phyloP scores from a whole-genome alignment of 225 moss, liverwort and hornwort species.

The Neckera pumila region DNA sequence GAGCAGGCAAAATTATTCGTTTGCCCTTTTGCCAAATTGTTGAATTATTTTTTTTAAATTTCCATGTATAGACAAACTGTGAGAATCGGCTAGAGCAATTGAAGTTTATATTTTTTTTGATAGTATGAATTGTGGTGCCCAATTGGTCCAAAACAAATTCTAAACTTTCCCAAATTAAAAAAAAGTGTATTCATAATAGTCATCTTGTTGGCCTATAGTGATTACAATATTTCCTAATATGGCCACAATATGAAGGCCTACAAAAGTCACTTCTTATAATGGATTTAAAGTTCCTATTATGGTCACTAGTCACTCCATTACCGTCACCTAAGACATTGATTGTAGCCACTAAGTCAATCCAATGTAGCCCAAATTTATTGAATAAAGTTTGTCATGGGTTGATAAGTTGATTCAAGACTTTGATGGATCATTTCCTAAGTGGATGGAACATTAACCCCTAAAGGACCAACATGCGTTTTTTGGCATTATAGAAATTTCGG shows the following conservation, averaged over 20 bases:
- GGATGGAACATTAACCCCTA: too few relatives aligned
- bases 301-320: neutral
- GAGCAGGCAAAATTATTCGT: neutral
- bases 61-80: fast-evolving
- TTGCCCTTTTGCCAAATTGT: neutral
- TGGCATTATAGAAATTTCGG: too few relatives aligned
- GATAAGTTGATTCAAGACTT: fast-evolving
- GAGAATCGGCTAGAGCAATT: neutral
- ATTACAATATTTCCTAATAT: neutral
- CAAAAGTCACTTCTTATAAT: neutral
- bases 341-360: neutral
- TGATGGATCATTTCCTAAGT: neutral
- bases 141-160: fast-evolving
- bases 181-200: neutral
- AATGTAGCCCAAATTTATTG: neutral
- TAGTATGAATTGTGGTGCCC: fast-evolving
- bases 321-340: neutral
- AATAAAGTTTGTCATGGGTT: neutral
- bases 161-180: neutral
- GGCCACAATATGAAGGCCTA: fast-evolving
- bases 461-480: too few relatives aligned
- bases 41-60: too few relatives aligned
- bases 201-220: fast-evolving
- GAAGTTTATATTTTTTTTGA: too few relatives aligned
- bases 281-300: neutral